phyloP scores from a whole-genome alignment of 1,139 yeast species.

The Pichia inconspicua region DNA sequence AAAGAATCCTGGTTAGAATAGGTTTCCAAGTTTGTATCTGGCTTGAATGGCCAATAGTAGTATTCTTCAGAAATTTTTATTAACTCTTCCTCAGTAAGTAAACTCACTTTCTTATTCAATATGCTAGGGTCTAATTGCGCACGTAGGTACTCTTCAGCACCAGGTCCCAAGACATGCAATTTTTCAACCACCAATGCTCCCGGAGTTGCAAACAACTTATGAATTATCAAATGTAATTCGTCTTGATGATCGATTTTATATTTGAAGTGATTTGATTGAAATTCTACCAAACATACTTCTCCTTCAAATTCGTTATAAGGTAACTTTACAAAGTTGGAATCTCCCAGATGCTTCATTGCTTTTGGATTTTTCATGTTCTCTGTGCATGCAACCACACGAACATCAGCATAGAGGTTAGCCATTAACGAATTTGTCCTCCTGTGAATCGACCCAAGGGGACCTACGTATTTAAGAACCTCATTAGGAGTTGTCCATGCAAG shows the following conservation, averaged over 20 bases:
- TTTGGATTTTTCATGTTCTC: constrained; percentile 13
- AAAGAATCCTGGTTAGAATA: constrained; percentile 29
- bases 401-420: constrained; percentile 21
- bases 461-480: constrained; percentile 22
- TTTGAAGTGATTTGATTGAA: constrained; percentile 39
- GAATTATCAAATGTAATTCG: constrained; percentile 59
- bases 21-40: constrained; percentile 38
- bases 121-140: constrained; percentile 34
- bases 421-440: constrained; percentile 25
- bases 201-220: constrained; percentile 51
- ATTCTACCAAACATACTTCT: constrained; percentile 42
- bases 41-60: constrained; percentile 82
- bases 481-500: constrained; percentile 24
- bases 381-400: constrained; percentile 22
- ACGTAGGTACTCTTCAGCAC: constrained; percentile 61
- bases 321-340: constrained; percentile 14
- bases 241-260: constrained; percentile 29
- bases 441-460: constrained; percentile 21
- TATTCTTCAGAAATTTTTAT: constrained; percentile 43
- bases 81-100: constrained; percentile 50
- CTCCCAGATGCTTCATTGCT: constrained; percentile 7
- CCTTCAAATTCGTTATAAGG: constrained; percentile 15
- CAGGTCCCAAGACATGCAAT: constrained; percentile 64
- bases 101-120: constrained; percentile 37
- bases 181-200: constrained; percentile 42